These are phyloP conservation scores for Hericium erinaceus DNA, from an alignment of 768 basidiomycete genomes.

Conservation along the genomic window DNA sequence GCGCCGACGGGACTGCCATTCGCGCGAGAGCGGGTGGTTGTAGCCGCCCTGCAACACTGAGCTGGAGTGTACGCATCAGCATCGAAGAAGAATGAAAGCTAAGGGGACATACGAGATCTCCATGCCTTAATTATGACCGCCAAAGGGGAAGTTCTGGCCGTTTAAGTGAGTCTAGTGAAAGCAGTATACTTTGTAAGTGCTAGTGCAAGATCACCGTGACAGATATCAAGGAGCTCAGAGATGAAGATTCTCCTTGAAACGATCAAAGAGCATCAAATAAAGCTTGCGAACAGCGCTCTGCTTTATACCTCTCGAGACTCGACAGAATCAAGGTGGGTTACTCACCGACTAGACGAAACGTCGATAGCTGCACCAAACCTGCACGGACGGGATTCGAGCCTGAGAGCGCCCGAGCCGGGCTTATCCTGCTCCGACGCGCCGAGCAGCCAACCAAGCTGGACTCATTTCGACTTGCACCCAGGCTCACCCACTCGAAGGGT, in stretches of 20 bases:
- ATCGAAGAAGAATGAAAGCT: too few species aligned
- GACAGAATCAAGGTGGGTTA: not conserved
- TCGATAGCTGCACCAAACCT: not conserved
- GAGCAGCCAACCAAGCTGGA: not conserved
- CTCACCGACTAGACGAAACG: not conserved
- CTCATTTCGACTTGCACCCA: not conserved
- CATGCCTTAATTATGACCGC: not conserved
- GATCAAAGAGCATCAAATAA: too few species aligned
- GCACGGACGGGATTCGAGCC: not conserved
- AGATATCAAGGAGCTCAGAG: too few species aligned
- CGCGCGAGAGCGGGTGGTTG: conserved; percentile 80
- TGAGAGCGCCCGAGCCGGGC: not conserved
- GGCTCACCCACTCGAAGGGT: not conserved
- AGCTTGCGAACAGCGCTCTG: not conserved
- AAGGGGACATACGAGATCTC: conserved; percentile 12
- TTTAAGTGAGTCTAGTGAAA: too few species aligned
- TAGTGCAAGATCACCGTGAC: too few species aligned
- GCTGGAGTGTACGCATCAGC: conserved; percentile 23
- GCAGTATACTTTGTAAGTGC: too few species aligned
- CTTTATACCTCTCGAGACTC: not conserved
- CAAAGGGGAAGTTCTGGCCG: not conserved
- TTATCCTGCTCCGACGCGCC: not conserved
- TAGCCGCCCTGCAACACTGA: conserved; percentile 90
- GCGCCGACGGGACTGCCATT: conserved; percentile 75
- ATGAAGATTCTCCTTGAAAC: too few species aligned